Evolutionary conservation across 306 rosid species (phyloP).

Genomic region (Ormosia emarginata): DNA sequence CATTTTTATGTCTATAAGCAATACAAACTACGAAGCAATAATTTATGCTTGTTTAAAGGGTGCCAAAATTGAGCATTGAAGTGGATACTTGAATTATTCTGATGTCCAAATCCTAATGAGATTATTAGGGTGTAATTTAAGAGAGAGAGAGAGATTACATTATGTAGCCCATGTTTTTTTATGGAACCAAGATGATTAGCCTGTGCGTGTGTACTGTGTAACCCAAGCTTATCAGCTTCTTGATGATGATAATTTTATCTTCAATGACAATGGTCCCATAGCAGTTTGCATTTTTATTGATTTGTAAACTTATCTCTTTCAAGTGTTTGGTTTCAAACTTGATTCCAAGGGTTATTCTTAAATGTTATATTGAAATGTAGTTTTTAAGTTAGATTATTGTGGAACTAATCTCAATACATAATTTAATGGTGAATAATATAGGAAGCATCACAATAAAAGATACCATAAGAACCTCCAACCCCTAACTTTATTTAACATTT

Average conservation of each 20-base stretch:
- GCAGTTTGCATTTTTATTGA: not conserved
- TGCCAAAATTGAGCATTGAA: not conserved
- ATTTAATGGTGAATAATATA: not conserved
- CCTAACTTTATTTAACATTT: not conserved
- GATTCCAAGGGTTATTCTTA: not conserved
- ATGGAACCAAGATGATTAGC: not conserved
- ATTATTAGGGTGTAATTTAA: not conserved
- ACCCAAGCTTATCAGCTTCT: not conserved
- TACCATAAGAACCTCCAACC: not conserved
- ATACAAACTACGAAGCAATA: not conserved
- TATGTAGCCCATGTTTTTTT: not conserved
- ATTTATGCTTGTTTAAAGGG: not conserved
- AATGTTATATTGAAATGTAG: not conserved
- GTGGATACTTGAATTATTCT: not conserved
- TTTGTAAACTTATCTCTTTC: not conserved
- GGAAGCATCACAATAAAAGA: not conserved
- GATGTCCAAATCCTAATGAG: not conserved
- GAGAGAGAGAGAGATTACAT: not conserved
- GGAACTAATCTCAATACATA: not conserved
- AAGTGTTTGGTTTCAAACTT: not conserved
- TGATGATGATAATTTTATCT: not conserved
- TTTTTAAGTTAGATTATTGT: not conserved
- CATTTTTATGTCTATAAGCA: not conserved
- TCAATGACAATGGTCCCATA: not conserved
- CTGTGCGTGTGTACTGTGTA: not conserved